Evolutionary conservation across 164 flowering plant genomes (phyloP), one percentile per base, ranked within the genome.

Genomic region (Aristolochia contorta): DNA sequence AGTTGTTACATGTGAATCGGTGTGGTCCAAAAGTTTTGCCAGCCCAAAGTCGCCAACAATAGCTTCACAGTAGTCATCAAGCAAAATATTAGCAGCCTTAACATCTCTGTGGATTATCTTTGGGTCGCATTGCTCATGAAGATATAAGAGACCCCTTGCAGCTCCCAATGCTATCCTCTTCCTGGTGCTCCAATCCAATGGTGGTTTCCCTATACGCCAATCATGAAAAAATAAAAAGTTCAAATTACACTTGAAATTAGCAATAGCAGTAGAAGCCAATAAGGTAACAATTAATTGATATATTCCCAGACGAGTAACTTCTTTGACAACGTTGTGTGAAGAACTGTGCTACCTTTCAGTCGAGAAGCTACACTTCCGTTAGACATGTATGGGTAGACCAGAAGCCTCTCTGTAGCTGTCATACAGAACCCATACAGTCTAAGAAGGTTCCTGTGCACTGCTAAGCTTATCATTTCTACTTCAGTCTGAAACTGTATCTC

Each of bases 101-200:
- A 91, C 94, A 74, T 86, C 97, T 54, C 97, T 75, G 54, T 88
- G 97, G 32, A 88, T 84, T 48, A 91, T 91, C 77, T 91, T 91
- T 5, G 97, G 97, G 68, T 91, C 96, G 67, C 97, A 91, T 37
- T 91, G 96, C 77, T 90, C 97, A 59, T 90, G 97, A 16, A 91
- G 91, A 57, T 91, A 91, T 37, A 91, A 45, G 19, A 91, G 66
- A 32, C 97, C 97, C 56, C 97, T 72, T 16, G 79, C 96, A 19
- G 97, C 89, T 63, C 97, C 96, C 58, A 87, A 58, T 3, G 97
- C 87, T 54, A 91, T 91, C 61, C 82, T 78, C 76, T 91, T 91
- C 74, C 96, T 81, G 5, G 85, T 82, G 50, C 79, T 65, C 97
- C 93, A 86, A 60, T 84, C 93, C 71, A 86, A 67, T 30, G 76